Conservation (phyloP, 176 grass and related monocot genomes). For the Carex parvula region DNA sequence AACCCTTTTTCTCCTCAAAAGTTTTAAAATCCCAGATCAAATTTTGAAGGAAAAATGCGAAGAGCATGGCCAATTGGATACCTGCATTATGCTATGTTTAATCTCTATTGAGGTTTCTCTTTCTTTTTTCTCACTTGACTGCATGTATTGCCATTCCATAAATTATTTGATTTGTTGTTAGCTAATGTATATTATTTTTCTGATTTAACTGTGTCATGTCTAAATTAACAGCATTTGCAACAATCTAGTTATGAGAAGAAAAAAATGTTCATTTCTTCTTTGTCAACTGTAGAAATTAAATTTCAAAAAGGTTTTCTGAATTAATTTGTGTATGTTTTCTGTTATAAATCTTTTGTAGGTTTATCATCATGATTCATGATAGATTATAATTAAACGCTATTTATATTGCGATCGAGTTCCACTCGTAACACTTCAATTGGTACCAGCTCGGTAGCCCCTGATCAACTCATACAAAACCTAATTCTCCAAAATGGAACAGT, state of each 20-base stretch:
- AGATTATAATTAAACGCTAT: not conserved
- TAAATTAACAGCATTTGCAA: not conserved
- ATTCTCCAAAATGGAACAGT: slow-evolving; percentile 14
- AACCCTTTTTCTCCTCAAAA: not conserved
- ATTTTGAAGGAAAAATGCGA: not conserved
- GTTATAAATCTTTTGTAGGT: not conserved
- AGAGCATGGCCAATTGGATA: not conserved
- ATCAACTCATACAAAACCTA: not conserved
- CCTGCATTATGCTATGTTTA: not conserved
- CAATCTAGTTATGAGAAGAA: not conserved
- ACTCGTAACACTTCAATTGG: slow-evolving; percentile 7
- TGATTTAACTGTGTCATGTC: not conserved
- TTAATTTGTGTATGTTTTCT: not conserved
- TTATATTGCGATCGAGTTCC: not conserved
- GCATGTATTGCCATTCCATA: not conserved
- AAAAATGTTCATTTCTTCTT: not conserved
- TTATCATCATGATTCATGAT: slow-evolving; percentile 2
- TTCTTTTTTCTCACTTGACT: not conserved
- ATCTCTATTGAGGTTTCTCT: not conserved
- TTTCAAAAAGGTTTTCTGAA: not conserved
- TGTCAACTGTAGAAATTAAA: not conserved
- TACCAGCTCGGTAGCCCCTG: too few species aligned
- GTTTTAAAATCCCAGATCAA: not conserved
- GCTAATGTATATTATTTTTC: not conserved
- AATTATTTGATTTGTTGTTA: not conserved